Base-by-base conservation (phyloP, 116 monocot genomes). In the Trichopus zeylanicus region DNA sequence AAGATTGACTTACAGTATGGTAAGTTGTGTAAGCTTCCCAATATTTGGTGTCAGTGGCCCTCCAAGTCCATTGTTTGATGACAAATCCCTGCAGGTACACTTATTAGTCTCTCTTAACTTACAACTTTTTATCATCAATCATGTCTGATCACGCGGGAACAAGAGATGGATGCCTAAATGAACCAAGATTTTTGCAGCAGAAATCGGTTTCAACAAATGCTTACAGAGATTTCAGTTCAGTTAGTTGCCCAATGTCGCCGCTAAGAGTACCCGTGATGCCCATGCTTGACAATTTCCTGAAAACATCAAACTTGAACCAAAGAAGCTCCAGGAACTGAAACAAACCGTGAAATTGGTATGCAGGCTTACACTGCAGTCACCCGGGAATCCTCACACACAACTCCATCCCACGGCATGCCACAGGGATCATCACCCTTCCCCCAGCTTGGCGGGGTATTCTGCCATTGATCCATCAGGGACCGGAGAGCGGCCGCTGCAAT, bases 371-470 rank as follows among this genome's bases (percentile, higher is more conserved):
- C 22, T 24, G 31, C 15, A 11, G 42, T 76, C 27, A 81, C 81
- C n/a, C 81, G 54, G 4, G 76, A 73, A 65, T 69, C 27, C 1
- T 16, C 23, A 61, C 81, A 81, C 4, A 0, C 1, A 13, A 81
- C 62, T 35, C 81, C 81, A 4, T 76, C 81, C 81, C 76, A 81
- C 15, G 72, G 61, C 33, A 29, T 55, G 11, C 72, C 76, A 61
- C 94, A 94, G 27, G 89, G 89, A 71, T 94, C 89, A 32, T 31
- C 65, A 0, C 71, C 70, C 21, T 65, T 57, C 13, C 57, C 71
- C 94, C 94, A 94, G 37, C 61, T 81, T 7, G 81, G 71, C 0
- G 89, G 94, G 13, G 62, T 57, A 63, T 83, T 86, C 59, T 78
- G 29, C 86, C 86, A 89, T 10, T 67, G 37, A 59, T 28, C 46